Conservation (phyloP, 495 filamentous ascomycete species). For the Lasiosphaeria miniovina region DNA sequence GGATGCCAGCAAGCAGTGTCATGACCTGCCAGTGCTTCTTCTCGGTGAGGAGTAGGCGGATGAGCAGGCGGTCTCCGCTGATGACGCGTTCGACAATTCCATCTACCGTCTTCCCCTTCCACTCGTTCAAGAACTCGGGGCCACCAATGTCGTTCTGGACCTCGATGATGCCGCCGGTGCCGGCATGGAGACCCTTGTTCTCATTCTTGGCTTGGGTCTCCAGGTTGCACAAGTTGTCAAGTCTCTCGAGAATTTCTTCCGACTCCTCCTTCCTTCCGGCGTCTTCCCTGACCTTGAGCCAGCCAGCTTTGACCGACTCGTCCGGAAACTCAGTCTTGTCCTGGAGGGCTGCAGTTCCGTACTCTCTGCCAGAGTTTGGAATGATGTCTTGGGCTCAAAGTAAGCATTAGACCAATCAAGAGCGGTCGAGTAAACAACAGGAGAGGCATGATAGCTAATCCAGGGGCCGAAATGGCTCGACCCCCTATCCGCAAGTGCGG, state of each 20-base stretch:
- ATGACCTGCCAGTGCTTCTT: slow-evolving; percentile 78
- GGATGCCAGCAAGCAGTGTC: slow-evolving; percentile 84
- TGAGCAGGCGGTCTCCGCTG: slow-evolving; percentile 81
- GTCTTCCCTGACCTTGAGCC: slow-evolving; percentile 88
- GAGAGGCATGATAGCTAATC: not conserved
- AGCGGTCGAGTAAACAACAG: not conserved
- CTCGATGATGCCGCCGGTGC: slow-evolving; percentile 59
- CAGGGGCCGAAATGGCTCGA: not conserved
- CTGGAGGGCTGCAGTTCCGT: slow-evolving; percentile 71
- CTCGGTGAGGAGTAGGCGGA: slow-evolving; percentile 73
- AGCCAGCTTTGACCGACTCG: slow-evolving; percentile 76
- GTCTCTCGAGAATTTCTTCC: slow-evolving; percentile 62
- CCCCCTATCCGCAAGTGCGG: not conserved
- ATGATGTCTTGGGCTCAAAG: slow-evolving; percentile 55
- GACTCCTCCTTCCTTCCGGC: slow-evolving; percentile 82
- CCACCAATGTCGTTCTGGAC: slow-evolving; percentile 75
- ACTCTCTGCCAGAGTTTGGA: slow-evolving; percentile 81
- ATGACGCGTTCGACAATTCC: slow-evolving; percentile 81
- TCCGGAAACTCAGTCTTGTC: slow-evolving; percentile 76
- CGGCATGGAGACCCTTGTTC: slow-evolving; percentile 73
- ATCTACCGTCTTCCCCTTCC: slow-evolving; percentile 74
- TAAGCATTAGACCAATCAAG: slow-evolving; percentile 25
- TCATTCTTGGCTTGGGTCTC: slow-evolving; percentile 78
- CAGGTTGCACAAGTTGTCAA: slow-evolving; percentile 73
- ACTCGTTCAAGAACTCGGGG: slow-evolving; percentile 70